Evolutionary conservation across 768 basidiomycete species (phyloP).

Genomic region (Artomyces pyxidatus): DNA sequence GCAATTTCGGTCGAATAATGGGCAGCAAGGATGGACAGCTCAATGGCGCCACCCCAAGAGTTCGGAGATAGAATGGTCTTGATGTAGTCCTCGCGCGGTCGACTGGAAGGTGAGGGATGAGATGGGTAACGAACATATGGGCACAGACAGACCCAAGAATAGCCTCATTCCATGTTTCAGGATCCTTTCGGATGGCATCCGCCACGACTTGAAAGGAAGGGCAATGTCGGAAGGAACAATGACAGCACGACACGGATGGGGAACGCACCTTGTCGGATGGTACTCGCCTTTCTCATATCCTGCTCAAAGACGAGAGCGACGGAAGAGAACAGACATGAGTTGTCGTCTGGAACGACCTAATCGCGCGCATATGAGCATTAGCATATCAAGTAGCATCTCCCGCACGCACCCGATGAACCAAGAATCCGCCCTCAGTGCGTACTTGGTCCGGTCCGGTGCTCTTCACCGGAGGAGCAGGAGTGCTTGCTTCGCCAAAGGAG

Average conservation of each 20-base stretch:
- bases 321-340: constrained; percentile 89
- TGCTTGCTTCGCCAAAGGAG: neutral
- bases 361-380: constrained; percentile 1
- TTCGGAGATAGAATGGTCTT: constrained; percentile 68
- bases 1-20: constrained; percentile 83
- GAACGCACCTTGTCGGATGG: constrained; percentile 64
- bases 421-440: constrained; percentile 50
- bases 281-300: constrained; percentile 57
- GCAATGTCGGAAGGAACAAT: neutral
- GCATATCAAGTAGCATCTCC: neutral
- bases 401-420: constrained; percentile 61
- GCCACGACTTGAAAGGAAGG: constrained; percentile 73
- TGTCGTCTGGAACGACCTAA: constrained; percentile 93
- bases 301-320: constrained; percentile 83
- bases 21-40: constrained; percentile 75
- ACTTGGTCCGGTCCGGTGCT: constrained; percentile 48
- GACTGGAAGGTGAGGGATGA: constrained; percentile 30
- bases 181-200: constrained; percentile 66
- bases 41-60: constrained; percentile 96
- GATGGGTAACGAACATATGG: neutral
- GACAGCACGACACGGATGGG: neutral
- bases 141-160: constrained; percentile 65
- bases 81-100: constrained; percentile 62
- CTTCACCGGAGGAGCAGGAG: constrained; percentile 17
- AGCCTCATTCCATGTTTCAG: constrained; percentile 70